phyloP scores from a whole-genome alignment of 805 yeast genomes.

The Komagataella pseudopastoris region DNA sequence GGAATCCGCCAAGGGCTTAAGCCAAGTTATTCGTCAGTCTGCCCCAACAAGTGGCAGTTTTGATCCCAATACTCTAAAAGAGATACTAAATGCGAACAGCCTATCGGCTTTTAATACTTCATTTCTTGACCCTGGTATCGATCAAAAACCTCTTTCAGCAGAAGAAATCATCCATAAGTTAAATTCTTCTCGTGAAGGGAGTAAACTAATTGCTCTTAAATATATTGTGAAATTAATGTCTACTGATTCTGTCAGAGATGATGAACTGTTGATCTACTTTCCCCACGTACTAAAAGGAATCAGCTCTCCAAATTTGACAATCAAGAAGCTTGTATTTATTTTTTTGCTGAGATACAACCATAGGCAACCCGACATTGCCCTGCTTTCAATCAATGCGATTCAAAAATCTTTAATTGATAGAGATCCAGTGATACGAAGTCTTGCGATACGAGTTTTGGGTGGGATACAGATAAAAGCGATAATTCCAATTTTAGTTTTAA shows the following conservation, averaged over 20 bases:
- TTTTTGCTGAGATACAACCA: conserved; percentile 71
- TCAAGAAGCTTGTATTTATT: conserved; percentile 64
- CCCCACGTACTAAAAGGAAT: conserved; percentile 87
- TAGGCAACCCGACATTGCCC: conserved; percentile 76
- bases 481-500: conserved; percentile 62
- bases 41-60: background rate
- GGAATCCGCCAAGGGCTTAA: background rate
- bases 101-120: background rate
- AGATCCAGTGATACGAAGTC: conserved; percentile 51
- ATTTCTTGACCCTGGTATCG: background rate
- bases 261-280: conserved; percentile 38
- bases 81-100: background rate
- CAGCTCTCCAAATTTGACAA: conserved; percentile 48
- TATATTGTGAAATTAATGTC: conserved; percentile 34
- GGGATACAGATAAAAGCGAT: conserved; percentile 78
- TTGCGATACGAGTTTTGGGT: conserved; percentile 67
- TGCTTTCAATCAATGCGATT: conserved; percentile 80
- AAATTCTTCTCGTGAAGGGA: conserved; percentile 57
- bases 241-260: conserved; percentile 20
- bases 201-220: conserved; percentile 45
- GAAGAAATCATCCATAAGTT: conserved; percentile 53
- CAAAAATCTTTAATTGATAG: conserved; percentile 71
- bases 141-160: conserved; percentile 11
- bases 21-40: background rate
- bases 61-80: background rate